Conservation (phyloP, 495 filamentous ascomycete genomes). For the Elasticomyces elasticus region DNA sequence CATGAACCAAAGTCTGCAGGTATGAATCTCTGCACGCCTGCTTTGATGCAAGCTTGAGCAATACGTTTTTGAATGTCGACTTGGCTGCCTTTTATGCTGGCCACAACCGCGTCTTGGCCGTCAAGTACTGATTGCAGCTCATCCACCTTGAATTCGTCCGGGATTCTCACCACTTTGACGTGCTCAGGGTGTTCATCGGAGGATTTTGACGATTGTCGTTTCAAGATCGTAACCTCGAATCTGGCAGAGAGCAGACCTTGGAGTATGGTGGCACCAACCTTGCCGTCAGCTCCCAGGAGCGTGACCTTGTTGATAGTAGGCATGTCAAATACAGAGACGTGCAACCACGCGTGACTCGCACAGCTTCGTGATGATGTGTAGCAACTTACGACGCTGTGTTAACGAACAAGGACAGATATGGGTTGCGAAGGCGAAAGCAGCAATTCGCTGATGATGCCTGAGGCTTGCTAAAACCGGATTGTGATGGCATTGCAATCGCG, state of each 20-base stretch:
- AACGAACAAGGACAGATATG: no score
- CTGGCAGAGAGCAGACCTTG: constrained; percentile 30
- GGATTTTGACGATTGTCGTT: constrained; percentile 33
- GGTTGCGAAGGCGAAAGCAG: no score
- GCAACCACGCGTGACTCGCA: neutral
- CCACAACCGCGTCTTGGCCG: constrained; percentile 42
- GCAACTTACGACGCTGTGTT: no score
- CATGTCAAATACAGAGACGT: neutral
- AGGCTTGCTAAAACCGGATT: no score
- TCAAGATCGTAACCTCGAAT: constrained; percentile 51
- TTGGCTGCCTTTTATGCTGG: constrained; percentile 26
- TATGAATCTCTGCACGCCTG: constrained; percentile 34
- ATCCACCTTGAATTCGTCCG: constrained; percentile 35
- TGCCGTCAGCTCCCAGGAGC: constrained; percentile 23
- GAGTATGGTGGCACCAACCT: constrained; percentile 19
- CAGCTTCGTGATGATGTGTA: no score
- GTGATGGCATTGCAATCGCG: no score
- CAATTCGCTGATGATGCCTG: no score
- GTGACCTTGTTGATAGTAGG: constrained; percentile 17
- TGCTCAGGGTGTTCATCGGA: constrained; percentile 9
- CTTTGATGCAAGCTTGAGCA: constrained; percentile 31
- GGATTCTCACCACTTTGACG: constrained; percentile 1
- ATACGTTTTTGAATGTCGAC: constrained; percentile 26
- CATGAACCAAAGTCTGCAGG: constrained; percentile 34
- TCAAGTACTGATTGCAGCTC: constrained; percentile 36